A percentile compares a stretch with the other conserved stretches of the same genome.
Conservation (phyloP, 352 stramenopile species). For the Globisporangium camurandrum region DNA sequence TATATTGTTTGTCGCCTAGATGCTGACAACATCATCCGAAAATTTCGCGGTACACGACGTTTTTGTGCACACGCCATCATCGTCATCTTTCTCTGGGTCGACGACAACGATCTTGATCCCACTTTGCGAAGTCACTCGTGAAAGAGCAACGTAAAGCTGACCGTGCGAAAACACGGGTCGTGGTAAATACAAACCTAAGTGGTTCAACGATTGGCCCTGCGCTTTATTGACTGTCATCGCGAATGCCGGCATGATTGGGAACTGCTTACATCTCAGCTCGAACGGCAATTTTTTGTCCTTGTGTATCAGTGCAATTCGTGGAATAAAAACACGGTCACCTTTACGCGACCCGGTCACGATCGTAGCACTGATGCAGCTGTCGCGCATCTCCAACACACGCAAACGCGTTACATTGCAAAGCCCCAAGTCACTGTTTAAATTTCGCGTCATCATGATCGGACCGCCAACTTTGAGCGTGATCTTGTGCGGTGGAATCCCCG, state of each 20-base stretch:
- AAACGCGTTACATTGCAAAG: conserved; percentile 12
- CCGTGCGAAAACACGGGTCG: conserved; percentile 12
- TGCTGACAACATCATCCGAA: too few species aligned
- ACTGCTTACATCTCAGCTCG: conserved; percentile 8
- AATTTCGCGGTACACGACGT: conserved; percentile 14
- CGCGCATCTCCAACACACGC: conserved; percentile 1
- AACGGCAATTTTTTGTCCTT: conserved; percentile 3
- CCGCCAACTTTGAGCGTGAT: not conserved
- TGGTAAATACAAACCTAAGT: conserved; percentile 13
- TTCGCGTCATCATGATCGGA: conserved; percentile 11
- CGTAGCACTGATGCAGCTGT: conserved; percentile 9
- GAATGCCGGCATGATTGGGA: conserved; percentile 9
- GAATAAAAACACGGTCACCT: not conserved
- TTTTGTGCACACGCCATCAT: conserved; percentile 12
- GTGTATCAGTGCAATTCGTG: not conserved
- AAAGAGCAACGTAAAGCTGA: conserved; percentile 18
- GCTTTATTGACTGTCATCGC: conserved; percentile 1
- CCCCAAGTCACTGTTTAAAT: conserved; percentile 6
- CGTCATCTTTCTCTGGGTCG: not conserved
- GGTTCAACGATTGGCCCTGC: conserved; percentile 12
- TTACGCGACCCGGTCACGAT: not conserved
- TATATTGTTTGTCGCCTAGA: not conserved
- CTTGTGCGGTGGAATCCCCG: not conserved
- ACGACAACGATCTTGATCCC: conserved; percentile 13
- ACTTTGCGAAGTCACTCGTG: conserved; percentile 5